A percentile compares a stretch with the other conserved stretches of the same genome.
Evolutionary conservation across 2,329 filamentous ascomycete genomes (phyloP).

Genomic region (Monosporascus sp.): DNA sequence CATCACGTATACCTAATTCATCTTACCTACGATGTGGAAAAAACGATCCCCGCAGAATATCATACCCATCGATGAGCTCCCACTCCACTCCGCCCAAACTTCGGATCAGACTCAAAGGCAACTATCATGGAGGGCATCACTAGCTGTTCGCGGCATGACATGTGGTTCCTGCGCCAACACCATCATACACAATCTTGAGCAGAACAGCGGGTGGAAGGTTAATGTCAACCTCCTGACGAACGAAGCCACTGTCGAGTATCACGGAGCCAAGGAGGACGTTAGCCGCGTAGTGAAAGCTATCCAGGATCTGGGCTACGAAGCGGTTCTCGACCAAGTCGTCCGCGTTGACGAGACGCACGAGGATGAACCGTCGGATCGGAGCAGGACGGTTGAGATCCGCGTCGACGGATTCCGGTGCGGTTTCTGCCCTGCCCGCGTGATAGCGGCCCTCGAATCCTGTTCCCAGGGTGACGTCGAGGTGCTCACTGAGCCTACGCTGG

Average conservation of each 20-base stretch:
- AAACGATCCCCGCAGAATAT: background rate
- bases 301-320: constrained; percentile 63
- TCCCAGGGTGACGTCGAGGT: constrained; percentile 51
- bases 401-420: constrained; percentile 72
- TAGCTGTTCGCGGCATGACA: constrained; percentile 68
- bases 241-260: constrained; percentile 58
- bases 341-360: constrained; percentile 26
- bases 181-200: constrained; percentile 55
- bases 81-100: background rate
- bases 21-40: background rate
- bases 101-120: background rate
- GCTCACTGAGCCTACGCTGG: constrained; percentile 48
- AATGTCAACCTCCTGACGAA: constrained; percentile 63
- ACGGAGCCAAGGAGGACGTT: constrained; percentile 37
- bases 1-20: constrained; percentile 10
- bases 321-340: constrained; percentile 48
- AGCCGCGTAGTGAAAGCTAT: constrained; percentile 48
- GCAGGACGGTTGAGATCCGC: constrained; percentile 58
- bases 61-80: background rate
- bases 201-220: constrained; percentile 54
- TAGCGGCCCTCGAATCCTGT: constrained; percentile 43
- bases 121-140: constrained; percentile 25
- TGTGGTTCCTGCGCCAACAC: constrained; percentile 64
- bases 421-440: constrained; percentile 61
- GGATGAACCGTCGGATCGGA: constrained; percentile 18